These are phyloP conservation scores for Kwoniella shandongensis DNA, from an alignment of 768 basidiomycete species.

Conservation along the genomic window DNA sequence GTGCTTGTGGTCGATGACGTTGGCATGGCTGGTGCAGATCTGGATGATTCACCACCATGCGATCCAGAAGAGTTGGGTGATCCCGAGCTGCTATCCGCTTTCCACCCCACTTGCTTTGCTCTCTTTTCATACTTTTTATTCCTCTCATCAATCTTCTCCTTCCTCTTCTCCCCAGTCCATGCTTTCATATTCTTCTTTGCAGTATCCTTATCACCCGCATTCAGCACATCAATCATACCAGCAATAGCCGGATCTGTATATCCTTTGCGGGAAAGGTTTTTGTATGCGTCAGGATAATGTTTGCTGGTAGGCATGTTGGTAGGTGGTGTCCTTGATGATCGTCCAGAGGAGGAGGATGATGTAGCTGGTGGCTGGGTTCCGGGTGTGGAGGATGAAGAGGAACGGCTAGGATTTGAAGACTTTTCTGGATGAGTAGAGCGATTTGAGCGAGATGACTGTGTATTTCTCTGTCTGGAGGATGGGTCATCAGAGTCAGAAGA, in stretches of 20 bases:
- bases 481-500: too few relatives aligned
- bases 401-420: too few relatives aligned
- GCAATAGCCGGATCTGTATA: slow-evolving; percentile 17
- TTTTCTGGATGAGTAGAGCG: too few relatives aligned
- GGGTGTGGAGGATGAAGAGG: too few relatives aligned
- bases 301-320: slow-evolving; percentile 11
- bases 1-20: too few relatives aligned
- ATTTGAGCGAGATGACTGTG: too few relatives aligned
- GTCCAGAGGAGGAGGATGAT: background rate
- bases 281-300: slow-evolving; percentile 1
- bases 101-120: slow-evolving; percentile 7
- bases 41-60: too few relatives aligned
- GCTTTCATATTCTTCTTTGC: slow-evolving; percentile 4
- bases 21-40: too few relatives aligned
- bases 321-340: background rate
- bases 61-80: background rate
- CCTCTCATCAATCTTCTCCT: slow-evolving; percentile 4
- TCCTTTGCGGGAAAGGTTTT: slow-evolving; percentile 5
- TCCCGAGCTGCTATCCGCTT: background rate
- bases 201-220: slow-evolving; percentile 5
- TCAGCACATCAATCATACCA: slow-evolving; percentile 12
- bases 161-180: slow-evolving; percentile 13
- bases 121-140: slow-evolving; percentile 14
- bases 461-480: too few relatives aligned
- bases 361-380: too few relatives aligned